Conservation (phyloP, 2,329 filamentous ascomycete genomes). For the Botrytis tulipae region DNA sequence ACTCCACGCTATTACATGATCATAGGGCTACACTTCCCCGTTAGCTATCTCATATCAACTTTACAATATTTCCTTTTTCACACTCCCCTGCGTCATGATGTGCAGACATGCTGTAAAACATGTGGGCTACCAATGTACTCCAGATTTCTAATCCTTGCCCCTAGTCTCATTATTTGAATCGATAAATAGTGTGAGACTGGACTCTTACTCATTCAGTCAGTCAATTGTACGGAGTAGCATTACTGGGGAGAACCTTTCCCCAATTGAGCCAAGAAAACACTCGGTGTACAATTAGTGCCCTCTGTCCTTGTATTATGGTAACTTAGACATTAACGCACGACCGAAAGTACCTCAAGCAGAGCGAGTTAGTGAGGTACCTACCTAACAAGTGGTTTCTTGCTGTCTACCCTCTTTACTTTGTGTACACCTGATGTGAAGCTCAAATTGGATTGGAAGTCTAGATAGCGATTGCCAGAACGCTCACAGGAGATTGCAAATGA, state of each 20-base stretch:
- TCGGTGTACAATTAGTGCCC: neutral
- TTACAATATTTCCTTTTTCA: neutral
- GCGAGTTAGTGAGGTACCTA: neutral
- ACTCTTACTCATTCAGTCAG: neutral
- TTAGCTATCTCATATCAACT: neutral
- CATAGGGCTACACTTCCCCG: neutral
- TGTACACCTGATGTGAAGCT: neutral
- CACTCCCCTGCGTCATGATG: neutral
- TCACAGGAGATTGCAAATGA: neutral
- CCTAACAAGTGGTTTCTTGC: neutral
- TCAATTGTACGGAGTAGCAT: neutral
- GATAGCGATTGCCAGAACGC: neutral
- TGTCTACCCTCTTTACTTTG: neutral
- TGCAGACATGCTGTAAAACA: neutral
- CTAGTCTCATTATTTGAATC: neutral
- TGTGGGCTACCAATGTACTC: neutral
- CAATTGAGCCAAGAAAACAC: neutral
- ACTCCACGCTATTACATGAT: neutral
- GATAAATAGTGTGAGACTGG: neutral
- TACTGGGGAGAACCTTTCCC: neutral
- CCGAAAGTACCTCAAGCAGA: neutral
- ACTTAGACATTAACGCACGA: constrained; percentile 9
- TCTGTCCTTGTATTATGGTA: neutral
- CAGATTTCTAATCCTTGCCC: neutral
- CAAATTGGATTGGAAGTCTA: neutral